Evolutionary conservation across 2,329 filamentous ascomycete species (phyloP).

Genomic region (Alternaria angustiovoidea): DNA sequence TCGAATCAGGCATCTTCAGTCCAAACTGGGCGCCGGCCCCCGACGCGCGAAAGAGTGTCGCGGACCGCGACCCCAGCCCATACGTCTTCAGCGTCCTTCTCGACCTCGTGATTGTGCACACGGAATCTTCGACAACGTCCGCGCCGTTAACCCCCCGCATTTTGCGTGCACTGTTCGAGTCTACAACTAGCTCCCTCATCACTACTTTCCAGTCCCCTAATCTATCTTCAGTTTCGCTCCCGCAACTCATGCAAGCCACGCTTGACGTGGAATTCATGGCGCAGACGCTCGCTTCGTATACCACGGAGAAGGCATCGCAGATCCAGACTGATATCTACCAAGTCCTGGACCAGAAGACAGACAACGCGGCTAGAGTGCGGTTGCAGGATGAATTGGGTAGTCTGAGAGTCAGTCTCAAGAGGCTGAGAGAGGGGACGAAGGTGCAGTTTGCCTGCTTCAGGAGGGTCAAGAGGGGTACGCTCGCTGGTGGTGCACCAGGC

Average conservation of each 20-base stretch:
- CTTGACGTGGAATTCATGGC: constrained; percentile 97
- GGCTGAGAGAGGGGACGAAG: constrained; percentile 48
- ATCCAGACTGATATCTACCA: constrained; percentile 91
- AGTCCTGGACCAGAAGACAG: constrained; percentile 86
- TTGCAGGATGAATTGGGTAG: constrained; percentile 89
- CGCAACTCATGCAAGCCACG: constrained; percentile 93
- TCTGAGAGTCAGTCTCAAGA: constrained; percentile 87
- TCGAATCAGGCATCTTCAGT: constrained; percentile 75
- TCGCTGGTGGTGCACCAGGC: constrained; percentile 3
- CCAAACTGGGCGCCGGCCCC: constrained; percentile 73
- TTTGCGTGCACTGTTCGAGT: constrained; percentile 85
- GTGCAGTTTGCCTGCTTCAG: constrained; percentile 50
- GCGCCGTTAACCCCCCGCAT: constrained; percentile 80
- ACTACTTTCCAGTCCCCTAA: constrained; percentile 69
- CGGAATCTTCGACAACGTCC: constrained; percentile 68
- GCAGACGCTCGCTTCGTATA: constrained; percentile 90
- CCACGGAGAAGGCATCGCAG: constrained; percentile 80
- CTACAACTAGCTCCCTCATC: constrained; percentile 80
- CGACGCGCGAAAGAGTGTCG: constrained; percentile 34
- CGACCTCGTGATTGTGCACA: constrained; percentile 87
- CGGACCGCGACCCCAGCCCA: constrained; percentile 77
- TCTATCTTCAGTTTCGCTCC: constrained; percentile 73
- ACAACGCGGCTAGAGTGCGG: constrained; percentile 80
- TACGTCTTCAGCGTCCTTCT: constrained; percentile 92
- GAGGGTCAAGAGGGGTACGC: constrained; percentile 32